These are phyloP conservation scores for Hyphopichia fennica DNA, from an alignment of 1,139 yeast species.

Conservation along the genomic window DNA sequence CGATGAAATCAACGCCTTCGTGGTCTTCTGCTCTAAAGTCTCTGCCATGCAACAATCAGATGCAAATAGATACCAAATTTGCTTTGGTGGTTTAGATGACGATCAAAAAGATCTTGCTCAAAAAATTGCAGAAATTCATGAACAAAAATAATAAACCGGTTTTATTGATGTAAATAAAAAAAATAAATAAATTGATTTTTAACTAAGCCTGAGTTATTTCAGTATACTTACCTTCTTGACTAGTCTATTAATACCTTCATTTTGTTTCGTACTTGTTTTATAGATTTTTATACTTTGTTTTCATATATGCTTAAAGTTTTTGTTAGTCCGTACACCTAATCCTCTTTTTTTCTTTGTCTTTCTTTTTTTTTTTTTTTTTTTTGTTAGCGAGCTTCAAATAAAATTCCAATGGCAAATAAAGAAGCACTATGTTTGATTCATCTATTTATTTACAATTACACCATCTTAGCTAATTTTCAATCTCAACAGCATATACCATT, in stretches of 20 bases:
- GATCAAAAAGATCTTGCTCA: slow-evolving; percentile 35
- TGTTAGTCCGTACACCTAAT: too few relatives aligned
- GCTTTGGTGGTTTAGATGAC: slow-evolving; percentile 38
- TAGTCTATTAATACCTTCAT: too few relatives aligned
- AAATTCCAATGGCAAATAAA: slow-evolving; percentile 1
- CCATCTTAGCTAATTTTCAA: neutral
- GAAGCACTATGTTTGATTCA: too few relatives aligned
- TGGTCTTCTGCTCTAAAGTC: slow-evolving; percentile 37
- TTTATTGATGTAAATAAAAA: slow-evolving; percentile 6
- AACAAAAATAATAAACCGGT: slow-evolving; percentile 9
- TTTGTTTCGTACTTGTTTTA: neutral
- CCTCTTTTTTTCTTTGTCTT: too few relatives aligned
- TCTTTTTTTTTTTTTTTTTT: too few relatives aligned
- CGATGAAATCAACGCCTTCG: slow-evolving; percentile 48
- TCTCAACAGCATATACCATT: neutral
- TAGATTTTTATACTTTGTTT: slow-evolving; percentile 4
- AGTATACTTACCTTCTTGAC: too few relatives aligned
- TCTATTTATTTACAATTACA: too few relatives aligned
- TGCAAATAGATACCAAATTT: slow-evolving; percentile 31
- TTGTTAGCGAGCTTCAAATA: too few relatives aligned
- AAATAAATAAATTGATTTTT: too few relatives aligned
- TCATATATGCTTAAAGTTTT: too few relatives aligned
- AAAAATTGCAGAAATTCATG: slow-evolving; percentile 28
- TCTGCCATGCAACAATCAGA: slow-evolving; percentile 34
- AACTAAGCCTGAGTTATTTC: too few relatives aligned